Conservation (phyloP, 2,329 filamentous ascomycete genomes). For the Aureobasidium sp. region DNA sequence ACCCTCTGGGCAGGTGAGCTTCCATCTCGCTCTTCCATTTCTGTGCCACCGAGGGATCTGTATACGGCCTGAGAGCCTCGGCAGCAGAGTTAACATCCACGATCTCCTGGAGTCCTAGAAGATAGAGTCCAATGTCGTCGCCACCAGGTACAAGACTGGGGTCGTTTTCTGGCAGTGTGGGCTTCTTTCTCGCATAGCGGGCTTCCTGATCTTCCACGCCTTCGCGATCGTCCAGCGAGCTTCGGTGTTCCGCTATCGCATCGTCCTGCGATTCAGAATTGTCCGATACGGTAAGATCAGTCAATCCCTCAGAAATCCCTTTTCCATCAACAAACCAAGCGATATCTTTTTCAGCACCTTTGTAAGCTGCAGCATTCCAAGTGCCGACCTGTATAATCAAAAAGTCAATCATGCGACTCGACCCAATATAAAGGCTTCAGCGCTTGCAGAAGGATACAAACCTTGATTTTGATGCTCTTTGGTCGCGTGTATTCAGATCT, state of each 20-base stretch:
- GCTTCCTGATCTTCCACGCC: conserved; percentile 41
- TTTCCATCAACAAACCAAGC: conserved; percentile 81
- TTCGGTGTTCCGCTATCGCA: background rate
- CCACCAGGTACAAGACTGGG: conserved; percentile 43
- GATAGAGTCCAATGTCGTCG: conserved; percentile 77
- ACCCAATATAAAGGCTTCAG: background rate
- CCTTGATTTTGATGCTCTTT: conserved; percentile 58
- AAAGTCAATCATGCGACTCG: background rate
- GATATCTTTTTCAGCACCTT: conserved; percentile 80
- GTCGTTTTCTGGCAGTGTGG: conserved; percentile 39
- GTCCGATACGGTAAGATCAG: conserved; percentile 38
- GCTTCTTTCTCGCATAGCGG: conserved; percentile 32
- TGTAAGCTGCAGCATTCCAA: conserved; percentile 87
- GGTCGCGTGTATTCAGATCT: conserved; percentile 70
- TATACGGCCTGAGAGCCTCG: conserved; percentile 69
- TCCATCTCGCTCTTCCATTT: conserved; percentile 76
- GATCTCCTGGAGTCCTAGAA: conserved; percentile 84
- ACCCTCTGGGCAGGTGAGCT: conserved; percentile 66
- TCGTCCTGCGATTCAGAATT: conserved; percentile 17
- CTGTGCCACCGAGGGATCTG: conserved; percentile 60
- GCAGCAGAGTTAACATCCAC: conserved; percentile 74
- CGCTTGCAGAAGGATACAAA: background rate
- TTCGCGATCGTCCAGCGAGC: conserved; percentile 29
- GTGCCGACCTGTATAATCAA: conserved; percentile 62
- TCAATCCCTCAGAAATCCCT: conserved; percentile 57